Evolutionary conservation across 148 eudicot species (phyloP), one percentile per base, ranked within the genome.

Genomic region (Persicaria tinctoria): DNA sequence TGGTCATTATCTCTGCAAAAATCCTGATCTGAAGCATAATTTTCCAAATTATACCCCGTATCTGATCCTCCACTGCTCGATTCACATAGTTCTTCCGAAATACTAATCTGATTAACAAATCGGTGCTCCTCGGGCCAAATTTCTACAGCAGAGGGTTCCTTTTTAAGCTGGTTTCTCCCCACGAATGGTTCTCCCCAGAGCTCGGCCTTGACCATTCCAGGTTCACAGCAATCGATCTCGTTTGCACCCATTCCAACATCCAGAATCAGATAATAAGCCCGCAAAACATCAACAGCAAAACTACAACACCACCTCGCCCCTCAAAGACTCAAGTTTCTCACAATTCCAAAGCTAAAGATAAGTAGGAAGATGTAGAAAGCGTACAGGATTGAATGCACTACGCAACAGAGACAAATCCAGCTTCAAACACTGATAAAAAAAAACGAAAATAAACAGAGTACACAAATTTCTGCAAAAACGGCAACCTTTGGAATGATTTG

Each of bases 171-270:
- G 32, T 6, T 57, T 20, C 8, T 57, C 63, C 23, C 63, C 6
- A 2, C 32, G 8, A 57, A 57, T 17, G 38, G 32, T 57, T 57
- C 63, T 18, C 18, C 63, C 23, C 10, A 57, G 32, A 57, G 17
- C 11, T 57, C 38, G 63, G 10, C 63, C 18, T 18, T 20, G 63
- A 27, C 18, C 18, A 57, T 8, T 6, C 17, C 63, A 17, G 27
- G 63, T 57, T 57, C 63, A n/a, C 32, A 23, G 20, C 18, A 57
- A 57, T 5, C 63, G 18, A 57, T 57, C 63, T 8, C 63, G 63
- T 57, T 57, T 57, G 63, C 17, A 57, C 63, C 63, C 63, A 57
- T 57, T 17, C 63, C 38, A 57, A 20, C 18, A 57, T 20, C 63
- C 32, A 57, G 63, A 57, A 18, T 57, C 10, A 20, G 17, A 57